Evolutionary conservation across 2,329 filamentous ascomycete genomes (phyloP), one percentile per base, ranked within the genome.

Genomic region (Dothistroma septosporum): DNA sequence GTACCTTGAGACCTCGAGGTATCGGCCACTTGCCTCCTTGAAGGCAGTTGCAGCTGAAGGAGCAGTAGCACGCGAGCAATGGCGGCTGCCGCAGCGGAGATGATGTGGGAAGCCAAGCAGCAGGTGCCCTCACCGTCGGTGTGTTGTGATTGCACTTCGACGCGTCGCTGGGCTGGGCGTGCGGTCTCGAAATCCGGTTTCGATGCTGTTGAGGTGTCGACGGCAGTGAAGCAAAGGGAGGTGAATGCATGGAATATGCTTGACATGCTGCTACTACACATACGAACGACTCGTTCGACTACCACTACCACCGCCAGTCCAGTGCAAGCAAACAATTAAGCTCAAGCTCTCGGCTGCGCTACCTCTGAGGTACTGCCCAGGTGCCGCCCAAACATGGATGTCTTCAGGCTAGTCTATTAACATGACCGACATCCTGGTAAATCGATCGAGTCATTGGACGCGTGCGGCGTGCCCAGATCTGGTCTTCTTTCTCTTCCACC

Each of bases 31-130:
- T 6, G 35, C 24, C 24, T 28, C 6, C 24, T 28, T 6, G 24
- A 28, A 6, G 21, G 50, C 28, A 53, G 19, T 53, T n/a, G 50
- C 50, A 32, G 50, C 28, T 53, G 50, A n/a, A 35, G 22, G 8
- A 24, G 47, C 47, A 44, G 47, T n/a, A 50, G 50, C 50, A 53
- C 50, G 50, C 50, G 50, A 53, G 24, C 50, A 35, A 53, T 53
- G 50, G 50, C 50, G 31, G 31, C 50, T 35, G 50, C 28, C 24
- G 50, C 24, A 35, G 28, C 28, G 21, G 47, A 28, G 47, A 32
- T 12, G 47, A 28, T 50, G 47, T 28, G 47, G 28, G 22, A 50
- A 50, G 47, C 28, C 22, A 21, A 28, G 47, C 10, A 24, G 47
- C 47, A 4, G 6, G 9, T 28, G 47, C 28, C 10, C 21, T 19